Evolutionary conservation across 106 monocot species (phyloP).

Genomic region (Triglochin maritima): DNA sequence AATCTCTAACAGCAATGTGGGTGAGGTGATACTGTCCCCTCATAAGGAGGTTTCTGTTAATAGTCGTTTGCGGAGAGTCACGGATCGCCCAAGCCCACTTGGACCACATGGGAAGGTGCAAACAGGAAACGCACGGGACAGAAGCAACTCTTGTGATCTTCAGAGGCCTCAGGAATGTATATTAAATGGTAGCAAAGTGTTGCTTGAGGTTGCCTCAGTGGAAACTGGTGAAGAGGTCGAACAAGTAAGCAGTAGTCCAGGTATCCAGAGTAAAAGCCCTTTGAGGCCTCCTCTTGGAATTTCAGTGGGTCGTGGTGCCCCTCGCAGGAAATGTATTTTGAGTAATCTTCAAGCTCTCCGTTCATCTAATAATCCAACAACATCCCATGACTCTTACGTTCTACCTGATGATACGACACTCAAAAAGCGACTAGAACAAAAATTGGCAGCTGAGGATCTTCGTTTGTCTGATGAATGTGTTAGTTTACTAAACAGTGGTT

Average conservation of each 20-base stretch:
- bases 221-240: conserved; percentile 98
- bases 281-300: conserved; percentile 73
- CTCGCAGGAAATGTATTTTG: conserved; percentile 45
- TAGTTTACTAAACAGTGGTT: no score
- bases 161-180: conserved; percentile 26
- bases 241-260: conserved; percentile 57
- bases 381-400: no score
- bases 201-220: conserved; percentile 53
- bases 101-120: conserved; percentile 37
- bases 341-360: conserved; percentile 48
- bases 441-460: no score
- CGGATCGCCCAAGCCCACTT: conserved; percentile 48
- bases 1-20: conserved; percentile 22
- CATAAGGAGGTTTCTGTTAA: conserved; percentile 28
- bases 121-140: conserved; percentile 27
- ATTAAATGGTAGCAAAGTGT: conserved; percentile 70
- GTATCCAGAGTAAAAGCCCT: conserved; percentile 88
- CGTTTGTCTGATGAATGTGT: no score
- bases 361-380: conserved; percentile 26
- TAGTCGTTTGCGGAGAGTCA: conserved; percentile 27
- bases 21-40: conserved; percentile 24
- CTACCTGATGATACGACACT: no score
- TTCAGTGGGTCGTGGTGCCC: conserved; percentile 3
- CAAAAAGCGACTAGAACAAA: no score
- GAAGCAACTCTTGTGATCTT: conserved; percentile 53